Base-by-base conservation (phyloP, 2,329 filamentous ascomycete genomes). In the Ampelomyces quisqualis region DNA sequence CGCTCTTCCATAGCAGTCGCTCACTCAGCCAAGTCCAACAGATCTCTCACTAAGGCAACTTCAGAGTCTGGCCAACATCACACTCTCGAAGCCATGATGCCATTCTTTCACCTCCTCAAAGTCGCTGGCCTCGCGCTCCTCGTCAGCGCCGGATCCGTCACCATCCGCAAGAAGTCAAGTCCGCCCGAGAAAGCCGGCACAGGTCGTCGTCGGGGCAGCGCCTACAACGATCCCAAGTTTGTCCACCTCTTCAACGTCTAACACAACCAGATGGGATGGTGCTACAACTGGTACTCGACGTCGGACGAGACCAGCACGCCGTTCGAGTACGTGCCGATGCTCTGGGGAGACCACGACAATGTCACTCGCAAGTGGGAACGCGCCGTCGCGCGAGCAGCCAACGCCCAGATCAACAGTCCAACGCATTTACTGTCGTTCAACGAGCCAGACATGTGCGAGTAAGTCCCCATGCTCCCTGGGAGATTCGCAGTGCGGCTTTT, bases 281-380 rank as follows among this genome's bases (percentile, higher is more conserved):
- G 69, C 33, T 85, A 85, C 75, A 86, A 86, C 75, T 88, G 85
- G 84, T 79, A 70, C 37, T 74, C 75, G 22, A 49, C 49, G 8
- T 56, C 72, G 13, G 57, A 65, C 35, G 68, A 67, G 14, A 36
- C 26, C 1, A 44, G 57, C 7, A 54, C 60, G 8, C 61, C 60
- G 34, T 60, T 81, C 53, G 73, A 78, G 60, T 90, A 73, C 67
- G 75, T 85, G 19, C 85, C 86, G 40, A 85, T 63, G 51, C 49
- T 64, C 7, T 53, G 58, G 23, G 46, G 45, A 2, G 35, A 53
- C 7, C 21, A 14, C 0, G n/a, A 22, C 1, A 45, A 53, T 2
- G 45, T 55, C 27, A 60, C 51, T 2, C 33, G 31, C 1, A 34
- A 14, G 2, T 66, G 63, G 64, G 38, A 18, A 1, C 38, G 9